Evolutionary conservation across 208 protist genomes (phyloP).

Genomic region (Trypanosoma mega): DNA sequence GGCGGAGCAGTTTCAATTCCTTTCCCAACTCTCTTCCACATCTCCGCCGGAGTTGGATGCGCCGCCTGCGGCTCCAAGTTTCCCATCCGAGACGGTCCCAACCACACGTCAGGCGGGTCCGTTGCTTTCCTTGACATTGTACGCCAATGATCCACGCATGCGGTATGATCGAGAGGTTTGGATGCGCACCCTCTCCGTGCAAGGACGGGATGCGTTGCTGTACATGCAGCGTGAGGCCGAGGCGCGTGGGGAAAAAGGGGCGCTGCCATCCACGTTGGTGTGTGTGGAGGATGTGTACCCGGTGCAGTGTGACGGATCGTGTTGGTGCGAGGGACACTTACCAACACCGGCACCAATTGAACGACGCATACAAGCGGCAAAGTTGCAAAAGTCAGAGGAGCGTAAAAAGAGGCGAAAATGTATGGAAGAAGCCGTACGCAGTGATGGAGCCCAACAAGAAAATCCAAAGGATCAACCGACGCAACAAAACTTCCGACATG

Average conservation of each 20-base stretch:
- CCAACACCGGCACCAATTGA: slow-evolving; percentile 45
- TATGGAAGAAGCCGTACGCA: background rate
- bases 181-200: slow-evolving; percentile 28
- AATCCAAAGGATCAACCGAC: background rate
- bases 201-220: slow-evolving; percentile 27
- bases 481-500: background rate
- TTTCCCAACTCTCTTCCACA: slow-evolving; percentile 33
- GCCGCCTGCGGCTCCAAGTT: too few relatives aligned
- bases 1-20: slow-evolving; percentile 49
- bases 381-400: slow-evolving; percentile 11
- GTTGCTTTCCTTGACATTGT: slow-evolving; percentile 65
- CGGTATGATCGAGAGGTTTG: slow-evolving; percentile 41
- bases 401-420: background rate
- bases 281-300: slow-evolving; percentile 44
- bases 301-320: slow-evolving; percentile 42
- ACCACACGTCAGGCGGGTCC: slow-evolving; percentile 22
- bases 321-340: slow-evolving; percentile 47
- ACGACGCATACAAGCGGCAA: slow-evolving; percentile 37
- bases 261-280: slow-evolving; percentile 27
- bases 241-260: background rate
- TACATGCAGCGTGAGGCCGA: slow-evolving; percentile 9
- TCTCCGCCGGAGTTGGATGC: too few relatives aligned
- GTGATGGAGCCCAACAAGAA: background rate
- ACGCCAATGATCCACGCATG: slow-evolving; percentile 47
- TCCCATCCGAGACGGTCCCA: background rate